Percentiles rank a stretch among this genome's conserved stretches.
Evolutionary conservation across 495 filamentous ascomycete genomes (phyloP).

Genomic region (Staphylotrichum longicolle): DNA sequence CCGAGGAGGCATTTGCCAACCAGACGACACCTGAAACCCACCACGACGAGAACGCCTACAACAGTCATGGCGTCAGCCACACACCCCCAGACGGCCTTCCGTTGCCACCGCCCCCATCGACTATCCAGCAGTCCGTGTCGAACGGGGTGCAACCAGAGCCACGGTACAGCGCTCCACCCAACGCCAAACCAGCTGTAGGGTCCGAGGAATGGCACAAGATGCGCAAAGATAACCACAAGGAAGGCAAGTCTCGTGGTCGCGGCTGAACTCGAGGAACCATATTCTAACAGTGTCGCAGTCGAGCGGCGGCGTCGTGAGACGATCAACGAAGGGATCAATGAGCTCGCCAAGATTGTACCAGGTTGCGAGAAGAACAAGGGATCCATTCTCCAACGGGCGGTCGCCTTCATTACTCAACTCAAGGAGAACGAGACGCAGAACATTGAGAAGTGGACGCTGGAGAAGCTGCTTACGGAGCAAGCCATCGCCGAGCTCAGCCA

Average conservation of each 20-base stretch:
- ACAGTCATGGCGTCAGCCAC: conserved; percentile 40
- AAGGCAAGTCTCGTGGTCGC: conserved; percentile 60
- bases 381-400: conserved; percentile 89
- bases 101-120: conserved; percentile 45
- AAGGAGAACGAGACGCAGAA: conserved; percentile 92
- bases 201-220: conserved; percentile 98
- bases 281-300: conserved; percentile 53
- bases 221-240: conserved; percentile 97
- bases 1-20: conserved; percentile 63
- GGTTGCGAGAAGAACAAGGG: conserved; percentile 99
- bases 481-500: conserved; percentile 86
- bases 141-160: conserved; percentile 32
- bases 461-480: conserved; percentile 92
- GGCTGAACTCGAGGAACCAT: conserved; percentile 4
- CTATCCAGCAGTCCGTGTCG: conserved; percentile 32
- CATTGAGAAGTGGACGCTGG: conserved; percentile 94
- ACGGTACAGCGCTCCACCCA: conserved; percentile 24
- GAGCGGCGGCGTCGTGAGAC: conserved; percentile 96
- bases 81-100: conserved; percentile 43
- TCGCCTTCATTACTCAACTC: conserved; percentile 88
- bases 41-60: conserved; percentile 37
- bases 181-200: conserved; percentile 79
- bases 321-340: conserved; percentile 98
- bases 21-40: conserved; percentile 24
- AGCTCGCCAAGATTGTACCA: conserved; percentile 94